Conservation (phyloP, 1,284 basidiomycete genomes). For the Trametes polyzona region DNA sequence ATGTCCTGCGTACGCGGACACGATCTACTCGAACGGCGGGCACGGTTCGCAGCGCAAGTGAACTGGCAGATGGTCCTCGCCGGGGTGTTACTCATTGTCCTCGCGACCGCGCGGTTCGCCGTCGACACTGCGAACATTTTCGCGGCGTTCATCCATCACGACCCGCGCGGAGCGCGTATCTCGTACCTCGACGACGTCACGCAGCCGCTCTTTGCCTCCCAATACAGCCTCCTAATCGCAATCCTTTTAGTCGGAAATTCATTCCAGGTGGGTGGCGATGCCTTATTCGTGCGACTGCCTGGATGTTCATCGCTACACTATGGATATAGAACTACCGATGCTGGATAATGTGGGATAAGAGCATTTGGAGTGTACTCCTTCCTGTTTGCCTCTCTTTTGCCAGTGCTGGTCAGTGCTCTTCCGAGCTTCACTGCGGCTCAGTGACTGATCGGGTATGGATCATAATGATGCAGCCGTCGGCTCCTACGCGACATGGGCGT, state of each 20-base stretch:
- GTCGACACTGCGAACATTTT: conserved; percentile 19
- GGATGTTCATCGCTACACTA: not conserved
- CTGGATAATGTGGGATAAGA: conserved; percentile 24
- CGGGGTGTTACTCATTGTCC: conserved; percentile 13
- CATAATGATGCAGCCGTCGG: not conserved
- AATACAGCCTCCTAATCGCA: conserved; percentile 15
- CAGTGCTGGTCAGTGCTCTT: conserved; percentile 11
- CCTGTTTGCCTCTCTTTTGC: conserved; percentile 17
- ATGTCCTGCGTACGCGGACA: conserved; percentile 13
- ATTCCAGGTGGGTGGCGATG: conserved; percentile 17
- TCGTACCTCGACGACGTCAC: conserved; percentile 16
- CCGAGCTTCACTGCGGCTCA: not conserved
- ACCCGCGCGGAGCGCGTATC: conserved; percentile 10
- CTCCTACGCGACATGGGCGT: conserved; percentile 1
- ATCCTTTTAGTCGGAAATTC: conserved; percentile 18
- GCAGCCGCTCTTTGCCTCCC: conserved; percentile 15
- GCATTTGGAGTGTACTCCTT: conserved; percentile 13
- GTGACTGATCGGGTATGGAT: not conserved
- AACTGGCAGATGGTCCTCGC: conserved; percentile 16
- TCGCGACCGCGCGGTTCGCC: conserved; percentile 19
- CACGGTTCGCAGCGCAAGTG: not conserved
- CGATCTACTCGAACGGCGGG: conserved; percentile 9
- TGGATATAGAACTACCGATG: conserved; percentile 20
- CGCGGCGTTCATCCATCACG: conserved; percentile 1
- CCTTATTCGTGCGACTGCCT: not conserved